These are phyloP conservation scores for Candida dubliniensis DNA, from an alignment of 1,139 yeast species.

Conservation along the genomic window DNA sequence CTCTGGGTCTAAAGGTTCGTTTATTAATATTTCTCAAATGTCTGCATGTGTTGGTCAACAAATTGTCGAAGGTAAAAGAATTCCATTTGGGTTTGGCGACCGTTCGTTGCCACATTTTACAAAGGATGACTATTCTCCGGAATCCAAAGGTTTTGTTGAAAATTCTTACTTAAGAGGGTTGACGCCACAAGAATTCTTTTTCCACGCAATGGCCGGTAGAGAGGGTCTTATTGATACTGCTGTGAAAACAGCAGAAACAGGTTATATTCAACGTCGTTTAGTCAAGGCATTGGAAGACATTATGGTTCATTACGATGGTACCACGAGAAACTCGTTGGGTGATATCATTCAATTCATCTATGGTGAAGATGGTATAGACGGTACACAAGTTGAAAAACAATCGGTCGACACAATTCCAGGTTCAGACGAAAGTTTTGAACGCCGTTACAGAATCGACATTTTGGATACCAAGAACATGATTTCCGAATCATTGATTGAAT, in stretches of 20 bases:
- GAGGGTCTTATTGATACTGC: conserved; percentile 99
- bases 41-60: conserved; percentile 99
- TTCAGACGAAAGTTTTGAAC: conserved; percentile 77
- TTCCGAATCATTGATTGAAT: conserved; percentile 74
- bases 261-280: conserved; percentile 98
- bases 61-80: conserved; percentile 99
- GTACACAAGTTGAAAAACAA: conserved; percentile 96
- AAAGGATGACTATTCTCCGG: conserved; percentile 97
- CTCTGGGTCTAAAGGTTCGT: conserved; percentile 99
- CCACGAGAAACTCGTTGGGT: conserved; percentile 96
- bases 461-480: conserved; percentile 67
- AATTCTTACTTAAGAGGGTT: conserved; percentile 96
- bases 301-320: conserved; percentile 98
- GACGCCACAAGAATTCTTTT: conserved; percentile 98
- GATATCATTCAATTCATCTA: conserved; percentile 94
- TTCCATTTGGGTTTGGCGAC: conserved; percentile 95
- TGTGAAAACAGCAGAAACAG: conserved; percentile 98
- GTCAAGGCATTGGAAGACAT: conserved; percentile 98
- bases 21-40: conserved; percentile 98
- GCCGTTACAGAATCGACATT: conserved; percentile 83
- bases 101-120: conserved; percentile 97
- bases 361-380: conserved; percentile 99
- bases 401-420: conserved; percentile 97
- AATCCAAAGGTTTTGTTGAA: conserved; percentile 96
- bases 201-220: conserved; percentile 99